A percentile compares a stretch with the other conserved stretches of the same genome.
These are phyloP conservation scores for Syzygium oleosum DNA, from an alignment of 345 rosid genomes.

Conservation along the genomic window DNA sequence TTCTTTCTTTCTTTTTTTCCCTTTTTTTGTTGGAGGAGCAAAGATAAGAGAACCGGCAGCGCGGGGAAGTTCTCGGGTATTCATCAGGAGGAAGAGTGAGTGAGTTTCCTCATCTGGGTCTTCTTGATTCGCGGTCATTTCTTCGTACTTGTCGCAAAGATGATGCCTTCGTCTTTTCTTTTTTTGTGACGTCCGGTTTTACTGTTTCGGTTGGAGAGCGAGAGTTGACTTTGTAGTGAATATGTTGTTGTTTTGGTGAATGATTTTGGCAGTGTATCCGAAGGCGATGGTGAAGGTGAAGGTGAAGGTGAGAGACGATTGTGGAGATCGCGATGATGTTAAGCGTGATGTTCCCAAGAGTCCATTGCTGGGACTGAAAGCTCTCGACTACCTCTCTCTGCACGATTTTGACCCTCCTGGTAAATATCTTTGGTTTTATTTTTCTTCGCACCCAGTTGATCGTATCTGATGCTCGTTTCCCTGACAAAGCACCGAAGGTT, in stretches of 20 bases:
- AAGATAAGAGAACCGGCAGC: neutral
- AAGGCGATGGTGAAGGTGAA: constrained; percentile 40
- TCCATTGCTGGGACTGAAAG: constrained; percentile 36
- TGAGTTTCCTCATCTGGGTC: neutral
- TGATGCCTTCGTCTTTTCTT: neutral
- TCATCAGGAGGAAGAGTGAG: neutral
- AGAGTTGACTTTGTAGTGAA: constrained; percentile 4
- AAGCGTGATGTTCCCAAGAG: constrained; percentile 9
- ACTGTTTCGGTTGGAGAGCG: neutral
- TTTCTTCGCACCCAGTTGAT: neutral
- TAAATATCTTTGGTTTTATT: neutral
- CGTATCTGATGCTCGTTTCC: neutral
- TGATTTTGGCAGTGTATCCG: constrained; percentile 43
- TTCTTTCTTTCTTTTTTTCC: neutral
- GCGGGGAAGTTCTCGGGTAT: neutral
- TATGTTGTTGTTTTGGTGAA: neutral
- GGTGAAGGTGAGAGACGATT: constrained; percentile 18
- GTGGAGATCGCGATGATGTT: constrained; percentile 4
- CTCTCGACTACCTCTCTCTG: constrained; percentile 35
- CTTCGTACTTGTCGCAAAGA: neutral
- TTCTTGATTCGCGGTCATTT: neutral
- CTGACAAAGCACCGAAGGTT: neutral
- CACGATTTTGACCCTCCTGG: constrained; percentile 39
- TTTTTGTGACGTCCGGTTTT: neutral
- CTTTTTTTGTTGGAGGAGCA: neutral